Evolutionary conservation across 352 stramenopile species (phyloP), one percentile per base, ranked within the genome.

Genomic region (Phytophthora chlamydospora): DNA sequence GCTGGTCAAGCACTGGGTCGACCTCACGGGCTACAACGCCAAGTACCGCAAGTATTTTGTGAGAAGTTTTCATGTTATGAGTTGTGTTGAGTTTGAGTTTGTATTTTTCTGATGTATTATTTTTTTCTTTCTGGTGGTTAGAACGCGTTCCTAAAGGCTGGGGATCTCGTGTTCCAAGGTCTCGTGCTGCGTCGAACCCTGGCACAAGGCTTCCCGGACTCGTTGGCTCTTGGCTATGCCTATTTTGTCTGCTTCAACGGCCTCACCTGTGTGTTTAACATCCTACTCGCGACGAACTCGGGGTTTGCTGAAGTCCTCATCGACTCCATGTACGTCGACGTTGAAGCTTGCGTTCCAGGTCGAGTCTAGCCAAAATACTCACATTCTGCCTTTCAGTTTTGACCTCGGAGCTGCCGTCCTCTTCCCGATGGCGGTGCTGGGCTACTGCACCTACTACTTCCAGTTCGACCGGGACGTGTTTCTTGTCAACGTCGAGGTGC

Each of bases 391-490:
- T 21, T 38, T 3, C 10, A 67, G 59, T 32, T 80, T 80, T 47
- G 68, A 80, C 41, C 41, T 80, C 10, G 38, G 66, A 4, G 41
- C 66, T 35, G 68, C 72, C 7, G 54, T 80, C 8, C n/a, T 62
- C 7, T 75, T 66, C 31, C 60, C 63, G 3, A 58, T 75, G n/a
- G 11, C 34, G 14, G 51, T 64, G 13, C 45, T 79, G 7, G 38
- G 57, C 1, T 66, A 76, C 38, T 63, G 45, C 12, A 36, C 43
- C 10, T 51, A 45, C n/a, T 45, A 50, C 29, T 76, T 79, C 34
- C 29, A 61, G 13, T 74, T 76, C 16, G 71, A 79, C 40, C 62
- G 44, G 0, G 41, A 11, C n/a, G 29, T 66, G 16, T 68, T 68
- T 24, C 46, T 56, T 1, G 27, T 75, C 3, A 68, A 67, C 40